Evolutionary conservation across 768 basidiomycete species (phyloP), one percentile per base, ranked within the genome.

Genomic region (Phanerochaete sordida): DNA sequence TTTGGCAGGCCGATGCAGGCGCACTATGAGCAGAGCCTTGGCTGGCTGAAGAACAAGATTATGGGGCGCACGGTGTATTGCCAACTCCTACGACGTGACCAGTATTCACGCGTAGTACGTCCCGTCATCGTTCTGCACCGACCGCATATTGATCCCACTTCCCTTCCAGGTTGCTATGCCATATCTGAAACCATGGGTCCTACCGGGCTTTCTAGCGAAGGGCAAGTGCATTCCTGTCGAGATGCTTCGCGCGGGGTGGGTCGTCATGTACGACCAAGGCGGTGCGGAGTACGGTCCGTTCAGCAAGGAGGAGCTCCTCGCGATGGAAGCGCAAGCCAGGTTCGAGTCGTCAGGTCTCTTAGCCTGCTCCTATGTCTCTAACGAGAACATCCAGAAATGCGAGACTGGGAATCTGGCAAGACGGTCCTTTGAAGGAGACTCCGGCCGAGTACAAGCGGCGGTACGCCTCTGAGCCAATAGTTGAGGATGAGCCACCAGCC

Each of bases 361-460:
- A 33, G 19, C 7, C 9, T 37, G 35, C 27, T 26, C 46, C 12
- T 50, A n/a, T n/a, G n/a, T n/a, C n/a, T 19, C 39, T 48, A 24
- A 51, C 28, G 33, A 31, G 1, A n/a, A 43, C 30, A n/a, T 3
- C 45, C 59, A 94, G 91, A 66, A 73, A 35, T 81, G 81, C 30
- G 81, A 80, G 54, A n/a, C 75, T 78, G 60, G 94, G 94, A 0
- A 89, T 94, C 80, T 96, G 93, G 93, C 76, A 73, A 27, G 63
- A 80, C 2, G 85, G 84, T 1, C 66, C 65, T 0, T 65, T 63
- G 5, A 75, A 75, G 15, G 94, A 95, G 64, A 84, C 82, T 8
- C 94, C 94, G 0, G 82, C 85, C 0, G 86, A 89, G 51, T 95
- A 90, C 72, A 95, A 97, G 75, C 84, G 84, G 33, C 79, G 91